These are phyloP conservation scores for Hemisphaericaspora xylanilytica DNA, from an alignment of 1,139 yeast species.

Conservation along the genomic window DNA sequence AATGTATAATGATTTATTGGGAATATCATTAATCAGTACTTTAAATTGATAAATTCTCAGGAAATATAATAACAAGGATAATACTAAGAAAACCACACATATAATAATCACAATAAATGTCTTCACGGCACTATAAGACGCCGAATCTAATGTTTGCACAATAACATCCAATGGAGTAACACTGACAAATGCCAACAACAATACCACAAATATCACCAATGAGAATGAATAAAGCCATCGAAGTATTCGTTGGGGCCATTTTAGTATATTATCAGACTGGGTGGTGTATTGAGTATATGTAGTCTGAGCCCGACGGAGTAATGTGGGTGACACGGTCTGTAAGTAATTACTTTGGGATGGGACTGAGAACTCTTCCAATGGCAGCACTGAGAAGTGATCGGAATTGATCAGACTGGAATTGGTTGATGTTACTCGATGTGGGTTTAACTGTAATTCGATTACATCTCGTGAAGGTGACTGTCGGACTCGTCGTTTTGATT, in stretches of 20 bases:
- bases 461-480: neutral
- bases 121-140: conserved; percentile 59
- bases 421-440: neutral
- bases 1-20: conserved; percentile 59
- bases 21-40: conserved; percentile 68
- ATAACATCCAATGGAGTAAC: conserved; percentile 77
- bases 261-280: conserved; percentile 14
- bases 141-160: conserved; percentile 53
- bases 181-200: conserved; percentile 56
- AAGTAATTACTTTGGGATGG: neutral
- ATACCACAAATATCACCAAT: conserved; percentile 46
- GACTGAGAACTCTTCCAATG: neutral
- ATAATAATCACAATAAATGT: conserved; percentile 74
- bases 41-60: conserved; percentile 58
- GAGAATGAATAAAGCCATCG: conserved; percentile 58
- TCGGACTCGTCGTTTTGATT: neutral
- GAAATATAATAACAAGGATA: conserved; percentile 47
- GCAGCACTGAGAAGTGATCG: neutral
- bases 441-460: neutral
- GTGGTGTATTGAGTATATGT: conserved; percentile 7
- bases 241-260: conserved; percentile 38
- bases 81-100: conserved; percentile 57
- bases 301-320: conserved; percentile 8
- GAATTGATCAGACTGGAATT: neutral
- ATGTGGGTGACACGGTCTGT: conserved; percentile 1